Percentiles rank a stretch among this genome's conserved stretches.
Evolutionary conservation across 225 moss, liverwort and hornwort species (phyloP).

Genomic region (Sphagnum tenellum): DNA sequence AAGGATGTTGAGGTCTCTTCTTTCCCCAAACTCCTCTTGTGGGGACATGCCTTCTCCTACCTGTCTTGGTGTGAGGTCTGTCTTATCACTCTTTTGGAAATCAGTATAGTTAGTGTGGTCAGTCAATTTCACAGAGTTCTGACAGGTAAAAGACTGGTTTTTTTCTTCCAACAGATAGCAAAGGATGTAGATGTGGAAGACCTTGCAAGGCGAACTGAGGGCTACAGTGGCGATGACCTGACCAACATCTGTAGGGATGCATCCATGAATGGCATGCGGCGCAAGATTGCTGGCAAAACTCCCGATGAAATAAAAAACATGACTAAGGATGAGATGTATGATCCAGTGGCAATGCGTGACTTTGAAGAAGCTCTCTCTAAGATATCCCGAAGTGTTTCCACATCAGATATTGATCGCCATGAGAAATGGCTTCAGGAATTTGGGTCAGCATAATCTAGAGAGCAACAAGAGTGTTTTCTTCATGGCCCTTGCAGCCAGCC

Average conservation of each 20-base stretch:
- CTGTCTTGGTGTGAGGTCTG: background rate
- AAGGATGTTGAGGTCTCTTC: conserved; percentile 52
- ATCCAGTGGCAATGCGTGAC: conserved; percentile 94
- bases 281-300: conserved; percentile 95
- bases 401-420: conserved; percentile 89
- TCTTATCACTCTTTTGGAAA: no score
- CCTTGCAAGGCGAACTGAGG: conserved; percentile 86
- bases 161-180: conserved; percentile 45
- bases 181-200: conserved; percentile 86
- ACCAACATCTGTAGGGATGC: conserved; percentile 99
- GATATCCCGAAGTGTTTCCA: conserved; percentile 90
- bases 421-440: conserved; percentile 99
- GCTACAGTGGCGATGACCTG: conserved; percentile 97
- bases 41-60: background rate
- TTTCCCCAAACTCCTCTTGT: conserved; percentile 1
- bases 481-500: no score
- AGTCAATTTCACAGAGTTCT: no score
- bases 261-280: conserved; percentile 99
- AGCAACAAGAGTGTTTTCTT: no score
- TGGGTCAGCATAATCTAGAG: conserved; percentile 55
- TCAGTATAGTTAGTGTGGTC: no score
- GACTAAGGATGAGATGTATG: conserved; percentile 99
- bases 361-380: conserved; percentile 92
- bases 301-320: conserved; percentile 98
- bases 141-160: no score